Percentiles rank a stretch among this genome's conserved stretches.
These are phyloP conservation scores for Cryphonectria radicalis DNA, from an alignment of 2,329 filamentous ascomycete genomes.

Conservation along the genomic window DNA sequence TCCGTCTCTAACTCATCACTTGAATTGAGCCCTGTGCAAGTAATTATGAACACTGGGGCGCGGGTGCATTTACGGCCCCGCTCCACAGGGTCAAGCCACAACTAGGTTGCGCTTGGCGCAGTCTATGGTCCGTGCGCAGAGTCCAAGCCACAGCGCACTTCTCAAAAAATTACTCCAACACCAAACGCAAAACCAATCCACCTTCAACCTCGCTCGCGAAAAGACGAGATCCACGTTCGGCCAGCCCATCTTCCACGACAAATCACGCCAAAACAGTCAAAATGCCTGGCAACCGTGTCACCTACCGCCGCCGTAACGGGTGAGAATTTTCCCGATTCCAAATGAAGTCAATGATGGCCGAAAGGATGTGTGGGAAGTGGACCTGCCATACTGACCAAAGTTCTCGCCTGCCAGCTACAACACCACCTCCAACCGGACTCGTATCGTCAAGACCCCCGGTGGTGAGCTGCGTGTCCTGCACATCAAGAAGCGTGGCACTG, in stretches of 20 bases:
- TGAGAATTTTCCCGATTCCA: slow-evolving; percentile 53
- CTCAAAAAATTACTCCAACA: slow-evolving; percentile 16
- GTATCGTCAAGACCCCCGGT: slow-evolving; percentile 94
- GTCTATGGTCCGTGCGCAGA: neutral
- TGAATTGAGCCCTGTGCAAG: neutral
- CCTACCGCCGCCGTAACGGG: slow-evolving; percentile 80
- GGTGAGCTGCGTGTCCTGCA: slow-evolving; percentile 95
- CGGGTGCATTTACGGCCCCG: neutral
- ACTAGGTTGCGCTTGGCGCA: neutral
- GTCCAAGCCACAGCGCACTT: slow-evolving; percentile 15
- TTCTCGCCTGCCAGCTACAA: slow-evolving; percentile 75
- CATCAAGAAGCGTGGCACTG: slow-evolving; percentile 99
- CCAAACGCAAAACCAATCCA: slow-evolving; percentile 19
- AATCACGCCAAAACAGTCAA: slow-evolving; percentile 46
- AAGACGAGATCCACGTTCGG: slow-evolving; percentile 29
- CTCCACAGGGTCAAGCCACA: slow-evolving; percentile 6
- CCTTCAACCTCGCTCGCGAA: slow-evolving; percentile 15
- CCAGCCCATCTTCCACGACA: slow-evolving; percentile 29
- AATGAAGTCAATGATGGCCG: slow-evolving; percentile 22
- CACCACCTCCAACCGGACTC: slow-evolving; percentile 96
- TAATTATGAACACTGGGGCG: neutral
- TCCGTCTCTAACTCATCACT: neutral
- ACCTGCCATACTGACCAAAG: slow-evolving; percentile 31
- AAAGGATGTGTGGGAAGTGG: neutral
- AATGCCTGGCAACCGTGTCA: slow-evolving; percentile 65